Evolutionary conservation across 2,329 filamentous ascomycete genomes (phyloP).

Genomic region (Ciborinia camelliae): DNA sequence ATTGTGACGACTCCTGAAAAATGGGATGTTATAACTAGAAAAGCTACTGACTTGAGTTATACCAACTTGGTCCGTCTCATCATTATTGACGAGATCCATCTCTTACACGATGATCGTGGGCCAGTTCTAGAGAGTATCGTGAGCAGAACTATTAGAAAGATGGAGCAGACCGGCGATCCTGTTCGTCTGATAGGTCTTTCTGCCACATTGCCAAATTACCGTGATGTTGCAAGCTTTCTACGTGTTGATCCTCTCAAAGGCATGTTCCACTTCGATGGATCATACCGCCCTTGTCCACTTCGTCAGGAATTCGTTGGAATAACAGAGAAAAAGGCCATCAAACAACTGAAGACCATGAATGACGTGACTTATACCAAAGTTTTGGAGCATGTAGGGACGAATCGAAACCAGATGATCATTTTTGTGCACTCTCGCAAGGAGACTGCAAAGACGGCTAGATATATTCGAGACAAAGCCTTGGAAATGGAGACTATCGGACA

Average conservation of each 20-base stretch:
- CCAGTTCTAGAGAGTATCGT: constrained; percentile 97
- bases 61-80: constrained; percentile 94
- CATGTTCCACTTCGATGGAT: constrained; percentile 94
- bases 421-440: constrained; percentile 99
- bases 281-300: constrained; percentile 87
- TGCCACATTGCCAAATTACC: constrained; percentile 93
- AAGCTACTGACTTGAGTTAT: constrained; percentile 94
- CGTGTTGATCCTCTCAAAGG: constrained; percentile 82
- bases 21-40: constrained; percentile 98
- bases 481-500: constrained; percentile 96
- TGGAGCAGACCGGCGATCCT: constrained; percentile 89
- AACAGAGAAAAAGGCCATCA: constrained; percentile 97
- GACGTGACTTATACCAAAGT: constrained; percentile 98
- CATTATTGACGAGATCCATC: constrained; percentile 96
- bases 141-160: constrained; percentile 85
- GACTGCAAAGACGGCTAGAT: constrained; percentile 94
- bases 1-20: constrained; percentile 99
- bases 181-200: constrained; percentile 90
- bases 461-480: constrained; percentile 94
- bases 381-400: constrained; percentile 88
- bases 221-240: constrained; percentile 92
- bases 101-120: constrained; percentile 95
- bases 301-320: constrained; percentile 97
- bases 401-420: constrained; percentile 96
- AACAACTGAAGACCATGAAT: constrained; percentile 98